Evolutionary conservation across 345 rosid species (phyloP).

Genomic region (Eucalyptus decipiens): DNA sequence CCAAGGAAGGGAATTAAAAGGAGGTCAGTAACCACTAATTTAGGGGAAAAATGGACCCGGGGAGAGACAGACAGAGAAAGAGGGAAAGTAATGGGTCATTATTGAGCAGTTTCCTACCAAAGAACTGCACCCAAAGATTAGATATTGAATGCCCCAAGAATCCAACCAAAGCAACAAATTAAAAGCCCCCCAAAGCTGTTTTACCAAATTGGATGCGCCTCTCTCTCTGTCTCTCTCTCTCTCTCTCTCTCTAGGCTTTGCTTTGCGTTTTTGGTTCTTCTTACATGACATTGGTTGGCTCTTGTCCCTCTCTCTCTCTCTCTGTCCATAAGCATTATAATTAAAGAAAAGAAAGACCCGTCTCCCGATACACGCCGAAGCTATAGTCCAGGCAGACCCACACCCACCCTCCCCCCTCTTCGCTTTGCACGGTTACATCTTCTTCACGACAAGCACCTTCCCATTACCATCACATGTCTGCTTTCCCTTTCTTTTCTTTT

Average conservation of each 20-base stretch:
- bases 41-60: background rate
- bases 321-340: background rate
- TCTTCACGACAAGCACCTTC: background rate
- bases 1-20: background rate
- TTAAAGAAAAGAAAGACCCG: background rate
- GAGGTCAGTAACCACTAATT: background rate
- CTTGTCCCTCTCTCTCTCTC: background rate
- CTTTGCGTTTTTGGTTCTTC: background rate
- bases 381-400: background rate
- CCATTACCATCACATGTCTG: background rate
- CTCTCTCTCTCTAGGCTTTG: background rate
- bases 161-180: background rate
- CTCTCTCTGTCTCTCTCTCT: background rate
- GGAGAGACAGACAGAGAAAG: background rate
- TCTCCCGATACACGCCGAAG: slow-evolving; percentile 14
- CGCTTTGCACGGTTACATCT: slow-evolving; percentile 13
- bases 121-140: background rate
- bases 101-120: background rate
- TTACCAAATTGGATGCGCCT: background rate
- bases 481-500: background rate
- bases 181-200: background rate
- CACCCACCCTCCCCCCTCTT: background rate
- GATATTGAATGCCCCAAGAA: background rate
- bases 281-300: background rate
- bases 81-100: background rate